phyloP scores from a whole-genome alignment of 371 early-diverging fungal species.

The Haplosporangium sp. region DNA sequence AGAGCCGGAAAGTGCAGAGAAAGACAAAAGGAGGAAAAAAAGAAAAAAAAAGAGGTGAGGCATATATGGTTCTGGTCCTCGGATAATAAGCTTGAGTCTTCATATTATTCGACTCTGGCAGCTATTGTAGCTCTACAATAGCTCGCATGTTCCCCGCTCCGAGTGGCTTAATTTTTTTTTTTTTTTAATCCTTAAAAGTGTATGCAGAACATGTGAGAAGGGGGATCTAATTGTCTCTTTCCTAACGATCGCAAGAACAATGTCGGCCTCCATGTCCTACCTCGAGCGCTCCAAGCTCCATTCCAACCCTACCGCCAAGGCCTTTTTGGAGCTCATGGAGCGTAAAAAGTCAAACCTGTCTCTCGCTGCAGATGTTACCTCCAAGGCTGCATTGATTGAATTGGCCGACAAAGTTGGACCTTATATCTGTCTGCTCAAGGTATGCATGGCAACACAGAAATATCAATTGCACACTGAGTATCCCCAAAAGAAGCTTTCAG shows the following conservation, averaged over 20 bases:
- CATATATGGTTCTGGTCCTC: too few species aligned
- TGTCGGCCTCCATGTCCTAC: slow-evolving; percentile 53
- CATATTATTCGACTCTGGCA: too few species aligned
- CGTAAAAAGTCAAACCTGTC: slow-evolving; percentile 92
- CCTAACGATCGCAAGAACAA: background rate
- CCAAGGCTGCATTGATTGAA: slow-evolving; percentile 85
- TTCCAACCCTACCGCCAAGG: slow-evolving; percentile 68
- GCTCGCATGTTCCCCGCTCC: too few species aligned
- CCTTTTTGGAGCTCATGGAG: slow-evolving; percentile 88
- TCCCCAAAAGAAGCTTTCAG: too few species aligned
- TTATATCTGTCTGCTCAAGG: slow-evolving; percentile 93
- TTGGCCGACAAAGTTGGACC: slow-evolving; percentile 93
- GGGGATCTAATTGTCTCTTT: background rate
- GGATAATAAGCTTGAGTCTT: too few species aligned
- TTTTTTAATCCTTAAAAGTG: background rate
- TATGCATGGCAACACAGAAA: slow-evolving; percentile 35
- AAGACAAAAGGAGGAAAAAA: too few species aligned
- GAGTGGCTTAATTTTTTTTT: background rate
- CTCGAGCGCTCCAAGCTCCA: slow-evolving; percentile 54
- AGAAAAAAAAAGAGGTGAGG: too few species aligned
- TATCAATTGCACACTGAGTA: too few species aligned
- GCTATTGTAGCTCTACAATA: too few species aligned
- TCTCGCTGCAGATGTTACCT: slow-evolving; percentile 90
- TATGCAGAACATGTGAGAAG: too few species aligned
- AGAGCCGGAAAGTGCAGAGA: too few species aligned